Percentiles rank a stretch among this genome's conserved stretches.
Evolutionary conservation across 2,329 filamentous ascomycete genomes (phyloP).

Genomic region (Alternaria alternata): DNA sequence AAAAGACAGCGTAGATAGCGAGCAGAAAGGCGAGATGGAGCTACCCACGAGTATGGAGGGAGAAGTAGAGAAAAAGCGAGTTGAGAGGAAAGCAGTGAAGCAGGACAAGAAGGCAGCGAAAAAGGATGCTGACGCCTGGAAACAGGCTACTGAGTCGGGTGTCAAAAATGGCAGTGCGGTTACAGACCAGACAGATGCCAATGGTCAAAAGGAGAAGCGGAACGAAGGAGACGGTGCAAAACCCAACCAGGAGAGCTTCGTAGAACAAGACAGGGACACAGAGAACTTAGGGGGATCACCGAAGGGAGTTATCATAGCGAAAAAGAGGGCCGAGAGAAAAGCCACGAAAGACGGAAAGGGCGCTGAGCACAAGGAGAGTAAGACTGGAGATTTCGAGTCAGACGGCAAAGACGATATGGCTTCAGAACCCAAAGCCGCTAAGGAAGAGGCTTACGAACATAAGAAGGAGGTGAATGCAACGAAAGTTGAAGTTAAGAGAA

Average conservation of each 20-base stretch:
- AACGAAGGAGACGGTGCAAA: neutral
- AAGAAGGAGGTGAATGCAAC: neutral
- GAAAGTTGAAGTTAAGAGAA: neutral
- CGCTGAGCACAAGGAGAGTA: neutral
- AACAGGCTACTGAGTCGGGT: neutral
- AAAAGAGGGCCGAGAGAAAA: neutral
- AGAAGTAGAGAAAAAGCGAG: neutral
- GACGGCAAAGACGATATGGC: neutral
- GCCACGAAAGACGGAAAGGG: neutral
- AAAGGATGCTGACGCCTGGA: neutral
- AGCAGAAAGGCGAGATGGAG: neutral
- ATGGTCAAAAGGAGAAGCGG: neutral
- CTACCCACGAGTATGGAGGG: neutral
- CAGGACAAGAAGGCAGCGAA: neutral
- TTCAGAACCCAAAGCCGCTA: neutral
- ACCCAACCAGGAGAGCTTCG: neutral
- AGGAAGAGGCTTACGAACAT: neutral
- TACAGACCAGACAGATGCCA: neutral
- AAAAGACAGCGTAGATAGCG: neutral
- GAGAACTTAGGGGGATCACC: neutral
- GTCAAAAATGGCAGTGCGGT: neutral
- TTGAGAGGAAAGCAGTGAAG: neutral
- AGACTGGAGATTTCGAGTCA: neutral
- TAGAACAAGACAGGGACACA: neutral
- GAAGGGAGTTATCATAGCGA: neutral